Base-by-base conservation (phyloP, 331 rosid species). In the Acacia pycnantha region DNA sequence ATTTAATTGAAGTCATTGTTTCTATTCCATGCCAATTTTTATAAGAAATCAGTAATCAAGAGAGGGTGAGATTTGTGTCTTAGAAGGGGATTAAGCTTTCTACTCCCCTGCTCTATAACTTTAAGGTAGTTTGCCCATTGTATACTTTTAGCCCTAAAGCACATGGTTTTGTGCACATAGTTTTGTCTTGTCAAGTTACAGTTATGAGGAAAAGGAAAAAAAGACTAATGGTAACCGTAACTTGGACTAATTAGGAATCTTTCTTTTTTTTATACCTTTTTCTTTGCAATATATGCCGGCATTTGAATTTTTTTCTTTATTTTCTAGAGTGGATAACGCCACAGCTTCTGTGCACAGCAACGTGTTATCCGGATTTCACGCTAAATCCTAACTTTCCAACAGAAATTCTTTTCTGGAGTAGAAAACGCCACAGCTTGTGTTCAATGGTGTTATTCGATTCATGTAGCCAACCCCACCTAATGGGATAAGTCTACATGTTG, bases 21-120 rank as follows among this genome's bases (percentile, higher is more conserved):
- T 56, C 26, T 37, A 14, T 24, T 19, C 10, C 61, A 26, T 35
- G 53, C 16, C 41, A 12, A 24, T 74, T 61, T 44, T 43, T 43
- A 61, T 41, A 8, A 12, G 68, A 46, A 56, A 67, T 50, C 41
- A 41, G 58, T 70, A 66, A 19, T 61, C 47, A 78, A 40, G 67
- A 70, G 75, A 40, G 24, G 53, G 26, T 21, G 33, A 44, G 33
- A 43, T 76, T 70, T 71, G 33, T 64, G 82, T 82, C 64, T 53
- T 62, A 3, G 43, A 33, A 79, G 41, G 75, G 70, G 73, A 16
- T 79, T 70, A 33, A 59, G 22, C 67, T 74, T 79, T 85, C 19
- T 33, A 14, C 79, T 78, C 4, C 9, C 8, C 2, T 76, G 56
- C 65, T 75, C 75, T 79, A 33, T 74, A 58, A 44, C 43, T 73